Evolutionary conservation across 177 flowering plant genomes (phyloP), one percentile per base, ranked within the genome.

Genomic region (Vitis hybrid): DNA sequence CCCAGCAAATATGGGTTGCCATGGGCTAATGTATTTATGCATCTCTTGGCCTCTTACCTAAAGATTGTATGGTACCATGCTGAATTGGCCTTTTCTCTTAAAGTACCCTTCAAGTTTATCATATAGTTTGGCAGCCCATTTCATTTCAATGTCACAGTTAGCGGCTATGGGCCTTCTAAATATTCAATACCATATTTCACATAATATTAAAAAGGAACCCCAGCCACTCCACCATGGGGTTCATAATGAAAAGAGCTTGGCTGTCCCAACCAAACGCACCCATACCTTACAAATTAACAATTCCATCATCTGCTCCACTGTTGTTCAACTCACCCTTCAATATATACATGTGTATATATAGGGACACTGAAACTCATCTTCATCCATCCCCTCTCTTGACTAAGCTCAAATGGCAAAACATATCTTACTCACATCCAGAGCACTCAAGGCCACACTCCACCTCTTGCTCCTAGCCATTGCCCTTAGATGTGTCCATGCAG

Each of bases 201-300:
- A 39, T 39, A 39, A 39, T 10, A 7, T 3, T 59, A 8, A 9
- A 13, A 2, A 22, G 11, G 39, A 59, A 22, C 12, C 10, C 14
- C 20, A 59, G 39, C 39, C 31, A 26, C 62, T 59, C 62, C 62
- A 59, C 62, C 26, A 59, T 59, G 55, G 55, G 55, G 14, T 9
- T 52, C n/a, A 12, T 22, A 20, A 10, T 16, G 10, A 16, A 56
- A 56, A 16, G 39, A 9, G 62, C 13, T 59, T 59, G 6, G 26
- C 2, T 59, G 16, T 59, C 9, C 26, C 16, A 59, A 59, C 39
- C 39, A 59, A 59, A 59, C 62, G 13, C 62, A 59, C 62, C 39
- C 62, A 7, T 18, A 59, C 62, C 26, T 12, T 11, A 2, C 34
- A 22, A 22, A 10, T 10, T 22, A 59, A 20, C 34, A 11, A 59